Evolutionary conservation across 2,329 filamentous ascomycete genomes (phyloP).

Genomic region (Trichoderma afroharzianum): DNA sequence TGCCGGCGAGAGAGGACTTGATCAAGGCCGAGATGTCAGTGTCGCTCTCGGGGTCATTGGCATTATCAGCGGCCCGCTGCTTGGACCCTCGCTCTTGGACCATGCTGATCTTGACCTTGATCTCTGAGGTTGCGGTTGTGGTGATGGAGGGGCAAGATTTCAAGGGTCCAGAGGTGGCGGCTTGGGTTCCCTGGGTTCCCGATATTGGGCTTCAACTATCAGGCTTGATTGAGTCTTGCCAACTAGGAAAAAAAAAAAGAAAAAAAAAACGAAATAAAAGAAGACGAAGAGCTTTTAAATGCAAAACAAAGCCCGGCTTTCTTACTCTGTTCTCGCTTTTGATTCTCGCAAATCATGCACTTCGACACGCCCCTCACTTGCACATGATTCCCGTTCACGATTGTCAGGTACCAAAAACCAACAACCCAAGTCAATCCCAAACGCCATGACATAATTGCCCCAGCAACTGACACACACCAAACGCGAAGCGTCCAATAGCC

Average conservation of each 20-base stretch:
- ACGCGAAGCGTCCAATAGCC: not conserved
- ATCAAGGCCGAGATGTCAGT: slow-evolving; percentile 33
- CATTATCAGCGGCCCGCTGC: slow-evolving; percentile 38
- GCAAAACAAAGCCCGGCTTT: slow-evolving; percentile 32
- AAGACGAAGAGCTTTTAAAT: slow-evolving; percentile 29
- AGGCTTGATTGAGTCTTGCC: not conserved
- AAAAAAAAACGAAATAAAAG: slow-evolving; percentile 17
- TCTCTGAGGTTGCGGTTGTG: not conserved
- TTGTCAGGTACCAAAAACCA: slow-evolving; percentile 17
- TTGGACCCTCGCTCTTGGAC: slow-evolving; percentile 47
- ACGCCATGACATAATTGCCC: slow-evolving; percentile 30
- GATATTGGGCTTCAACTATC: not conserved
- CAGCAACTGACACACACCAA: slow-evolving; percentile 25
- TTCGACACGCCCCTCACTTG: slow-evolving; percentile 12
- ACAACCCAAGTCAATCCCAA: not conserved
- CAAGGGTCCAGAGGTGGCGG: not conserved
- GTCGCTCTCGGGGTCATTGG: slow-evolving; percentile 33
- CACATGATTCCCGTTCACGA: slow-evolving; percentile 20
- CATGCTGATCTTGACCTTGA: slow-evolving; percentile 32
- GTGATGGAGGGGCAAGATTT: slow-evolving; percentile 5
- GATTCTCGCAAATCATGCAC: slow-evolving; percentile 21
- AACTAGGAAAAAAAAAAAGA: slow-evolving; percentile 21
- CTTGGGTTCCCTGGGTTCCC: not conserved
- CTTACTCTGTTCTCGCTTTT: slow-evolving; percentile 22
- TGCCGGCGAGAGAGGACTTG: slow-evolving; percentile 27